Evolutionary conservation across 805 yeast species (phyloP), one percentile per base, ranked within the genome.

Genomic region (Hanseniaspora lachancei): DNA sequence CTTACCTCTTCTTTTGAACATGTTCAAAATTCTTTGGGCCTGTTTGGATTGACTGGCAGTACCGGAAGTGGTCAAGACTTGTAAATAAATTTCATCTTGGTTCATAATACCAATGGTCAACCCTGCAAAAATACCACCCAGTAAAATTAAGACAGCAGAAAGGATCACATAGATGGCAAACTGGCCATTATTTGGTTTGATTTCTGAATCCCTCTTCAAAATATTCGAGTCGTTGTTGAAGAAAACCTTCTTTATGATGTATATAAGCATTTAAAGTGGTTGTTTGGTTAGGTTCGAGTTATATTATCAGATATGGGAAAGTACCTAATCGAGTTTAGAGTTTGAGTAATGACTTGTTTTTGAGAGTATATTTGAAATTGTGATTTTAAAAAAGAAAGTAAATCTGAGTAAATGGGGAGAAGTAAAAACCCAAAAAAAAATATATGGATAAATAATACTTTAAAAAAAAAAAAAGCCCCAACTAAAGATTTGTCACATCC

Each of bases 61-160:
- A n/a, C 98, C 97, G n/a, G 89, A 80, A 47, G 84, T 80, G 55
- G 89, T 82, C 59, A 91, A 84, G 13, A 91, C 98, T 68, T 87
- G 91, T 59, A 91, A 74, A 63, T 89, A 87, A 24, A 91, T 91
- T 68, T 91, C 97, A 68, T 91, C 97, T 69, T 91, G 97, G 61
- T 97, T 97, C 98, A 91, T 91, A 12, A 91, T 76, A 2, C 93
- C 97, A 49, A 91, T 73, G n/a, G 98, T 93, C 44, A 91, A 74
- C 8, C 95, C 95, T 5, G 95, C 95, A 74, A 87, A 87, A n/a
- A 85, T 81, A 61, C 95, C 95, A 57, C 95, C 95, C 4, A 84
- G 72, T 38, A 87, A 63, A 1, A 86, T 55, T 38, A 55, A 46
- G 20, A 49, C 2, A 3, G 54, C 48, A 24, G 58, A 38, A 9